phyloP scores from a whole-genome alignment of 306 rosid species.

The Trichosanthes cucumerina region DNA sequence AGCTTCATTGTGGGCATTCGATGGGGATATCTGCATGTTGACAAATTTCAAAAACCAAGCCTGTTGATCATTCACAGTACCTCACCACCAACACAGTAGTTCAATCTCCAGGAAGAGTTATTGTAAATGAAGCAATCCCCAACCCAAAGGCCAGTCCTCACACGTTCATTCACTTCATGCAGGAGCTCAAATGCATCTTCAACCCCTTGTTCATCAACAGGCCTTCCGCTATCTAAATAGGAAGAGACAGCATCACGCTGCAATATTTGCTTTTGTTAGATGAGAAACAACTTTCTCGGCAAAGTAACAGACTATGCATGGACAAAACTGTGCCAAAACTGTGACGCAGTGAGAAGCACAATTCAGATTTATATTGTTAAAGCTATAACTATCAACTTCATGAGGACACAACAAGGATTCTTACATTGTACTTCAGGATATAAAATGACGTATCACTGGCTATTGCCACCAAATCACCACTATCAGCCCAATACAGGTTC shows the following conservation, averaged over 20 bases:
- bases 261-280: conserved; percentile 17
- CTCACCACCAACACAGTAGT: conserved; percentile 99
- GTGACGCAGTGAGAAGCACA: background rate
- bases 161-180: conserved; percentile 90
- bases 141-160: conserved; percentile 97
- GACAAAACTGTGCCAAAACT: background rate
- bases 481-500: conserved; percentile 99
- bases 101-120: conserved; percentile 96
- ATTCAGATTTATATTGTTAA: background rate
- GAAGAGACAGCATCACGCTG: conserved; percentile 94
- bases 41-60: background rate
- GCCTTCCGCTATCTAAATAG: conserved; percentile 71
- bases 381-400: background rate
- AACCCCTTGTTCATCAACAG: conserved; percentile 89
- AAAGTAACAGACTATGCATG: background rate
- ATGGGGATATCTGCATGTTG: conserved; percentile 11
- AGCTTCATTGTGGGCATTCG: conserved; percentile 6
- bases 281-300: background rate
- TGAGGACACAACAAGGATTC: conserved; percentile 15
- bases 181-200: conserved; percentile 98
- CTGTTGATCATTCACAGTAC: conserved; percentile 26
- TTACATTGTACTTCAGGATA: conserved; percentile 91
- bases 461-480: conserved; percentile 89
- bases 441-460: conserved; percentile 89
- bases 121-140: conserved; percentile 98